Evolutionary conservation across 2,329 filamentous ascomycete species (phyloP), one percentile per base, ranked within the genome.

Genomic region (Didymella lethalis): DNA sequence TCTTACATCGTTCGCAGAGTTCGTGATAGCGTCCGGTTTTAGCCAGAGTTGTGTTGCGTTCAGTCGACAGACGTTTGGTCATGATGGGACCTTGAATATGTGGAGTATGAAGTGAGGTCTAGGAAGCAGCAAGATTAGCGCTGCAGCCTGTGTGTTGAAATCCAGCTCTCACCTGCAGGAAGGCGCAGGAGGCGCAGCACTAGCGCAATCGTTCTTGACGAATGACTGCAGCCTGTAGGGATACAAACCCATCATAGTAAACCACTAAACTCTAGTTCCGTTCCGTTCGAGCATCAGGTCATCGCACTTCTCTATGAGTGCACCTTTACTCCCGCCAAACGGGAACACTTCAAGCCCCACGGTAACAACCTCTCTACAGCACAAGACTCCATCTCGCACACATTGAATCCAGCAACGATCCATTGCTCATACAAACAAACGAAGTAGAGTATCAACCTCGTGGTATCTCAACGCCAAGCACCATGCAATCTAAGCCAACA

Each of bases 401-500:
- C 10, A 20, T n/a, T 38, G 7, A n/a, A 8, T 16, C 7, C 6
- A 16, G 7, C 10, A 16, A 38, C 36, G 14, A 38, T 38, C 23
- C 29, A 47, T 23, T 7, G 23, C 28, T 25, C 25, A 23, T 36
- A 40, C 32, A 46, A 34, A 11, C 31, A 36, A 25, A 49, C 47
- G 16, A 41, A 40, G 23, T 16, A 31, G 10, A 31, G 26, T n/a
- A 14, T 25, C 29, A 32, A 20, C 18, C n/a, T 34, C 20, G 51
- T 58, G 55, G 55, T 58, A 58, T 58, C 55, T 58, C 40, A 65
- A 65, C 48, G 63, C 61, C 36, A 54, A 55, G 63, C 66, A 64
- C 68, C 64, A 51, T 58, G 47, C 64, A 72, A 43, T 68, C 62
- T 67, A 70, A 61, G 52, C 59, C 23, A 48, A 36, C 38, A 55